Base-by-base conservation (phyloP, 2,329 filamentous ascomycete species). In the Monosporascus sp. region DNA sequence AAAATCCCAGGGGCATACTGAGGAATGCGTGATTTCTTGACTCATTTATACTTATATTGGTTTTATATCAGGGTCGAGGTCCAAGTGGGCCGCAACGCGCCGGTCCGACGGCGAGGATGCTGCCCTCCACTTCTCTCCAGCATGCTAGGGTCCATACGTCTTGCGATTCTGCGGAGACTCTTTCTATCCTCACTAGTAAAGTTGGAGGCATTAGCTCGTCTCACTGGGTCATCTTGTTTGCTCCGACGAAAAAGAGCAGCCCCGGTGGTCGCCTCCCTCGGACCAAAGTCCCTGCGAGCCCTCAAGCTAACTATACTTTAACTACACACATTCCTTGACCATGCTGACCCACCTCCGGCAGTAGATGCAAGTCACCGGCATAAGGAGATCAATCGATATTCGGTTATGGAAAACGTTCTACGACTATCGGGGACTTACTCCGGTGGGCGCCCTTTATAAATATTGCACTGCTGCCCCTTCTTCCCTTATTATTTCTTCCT, bases 281-380 rank as follows among this genome's bases (percentile, higher is more conserved):
- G 70, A 65, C 60, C 68, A 72, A 71, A 71, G 65, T 71, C 68
- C 56, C 63, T 59, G 63, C 69, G 69, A 70, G 62, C 60, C 60
- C 59, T 54, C 52, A 61, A 49, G 54, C 59, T 63, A 53, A 56
- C 40, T 62, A 55, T 60, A 62, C 63, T 60, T 60, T 58, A 57
- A 52, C 57, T 51, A 49, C 57, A 49, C 57, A 57, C 43, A 50
- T 56, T 54, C 44, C 54, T 35, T 51, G 50, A 50, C 35, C 20
- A 28, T 55, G 56, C 51, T 58, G 63, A 64, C 60, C 64, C 61
- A 64, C 62, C 60, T 66, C 67, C 67, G 52, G 55, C 55, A 60
- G 50, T 50, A 38, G 60, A 66, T 66, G 56, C 57, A 54, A 58
- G 57, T 55, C 41, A 50, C 55, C 56, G 37, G 51, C 28, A 55